phyloP scores from a whole-genome alignment of 2,329 filamentous ascomycete species.

The Colletotrichum neosansevieriae region DNA sequence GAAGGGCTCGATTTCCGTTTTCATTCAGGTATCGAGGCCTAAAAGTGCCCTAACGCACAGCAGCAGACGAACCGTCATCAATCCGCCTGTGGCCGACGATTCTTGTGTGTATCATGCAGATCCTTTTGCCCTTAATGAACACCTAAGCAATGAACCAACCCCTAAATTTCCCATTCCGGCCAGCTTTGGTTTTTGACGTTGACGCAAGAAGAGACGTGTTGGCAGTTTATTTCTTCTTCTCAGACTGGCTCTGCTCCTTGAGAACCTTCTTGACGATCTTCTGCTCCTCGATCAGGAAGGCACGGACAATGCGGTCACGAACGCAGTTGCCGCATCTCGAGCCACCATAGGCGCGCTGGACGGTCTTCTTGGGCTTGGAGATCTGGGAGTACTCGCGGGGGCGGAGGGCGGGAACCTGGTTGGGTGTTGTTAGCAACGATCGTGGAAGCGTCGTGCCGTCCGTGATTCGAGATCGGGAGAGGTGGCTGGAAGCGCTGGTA shows the following conservation, averaged over 20 bases:
- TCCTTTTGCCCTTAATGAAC: constrained; percentile 63
- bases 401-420: constrained; percentile 92
- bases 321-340: constrained; percentile 99
- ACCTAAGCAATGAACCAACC: constrained; percentile 65
- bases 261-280: constrained; percentile 99
- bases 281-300: constrained; percentile 99
- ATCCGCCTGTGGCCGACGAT: constrained; percentile 43
- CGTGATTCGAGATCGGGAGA: constrained; percentile 1
- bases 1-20: constrained; percentile 42
- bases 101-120: constrained; percentile 61
- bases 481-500: constrained; percentile 25
- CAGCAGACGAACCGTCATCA: constrained; percentile 52
- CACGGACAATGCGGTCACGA: constrained; percentile 96
- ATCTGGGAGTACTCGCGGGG: constrained; percentile 97
- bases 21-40: constrained; percentile 43
- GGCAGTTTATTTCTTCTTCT: constrained; percentile 75
- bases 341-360: constrained; percentile 97
- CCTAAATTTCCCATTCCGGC: constrained; percentile 44
- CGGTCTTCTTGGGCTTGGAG: constrained; percentile 99
- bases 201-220: constrained; percentile 39
- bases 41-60: constrained; percentile 55
- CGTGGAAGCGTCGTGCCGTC: background rate
- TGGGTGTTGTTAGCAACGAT: constrained; percentile 12
- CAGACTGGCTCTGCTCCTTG: constrained; percentile 91
- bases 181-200: constrained; percentile 41